Evolutionary conservation across 2,329 filamentous ascomycete genomes (phyloP).

Genomic region (Xylaria hypoxylon): DNA sequence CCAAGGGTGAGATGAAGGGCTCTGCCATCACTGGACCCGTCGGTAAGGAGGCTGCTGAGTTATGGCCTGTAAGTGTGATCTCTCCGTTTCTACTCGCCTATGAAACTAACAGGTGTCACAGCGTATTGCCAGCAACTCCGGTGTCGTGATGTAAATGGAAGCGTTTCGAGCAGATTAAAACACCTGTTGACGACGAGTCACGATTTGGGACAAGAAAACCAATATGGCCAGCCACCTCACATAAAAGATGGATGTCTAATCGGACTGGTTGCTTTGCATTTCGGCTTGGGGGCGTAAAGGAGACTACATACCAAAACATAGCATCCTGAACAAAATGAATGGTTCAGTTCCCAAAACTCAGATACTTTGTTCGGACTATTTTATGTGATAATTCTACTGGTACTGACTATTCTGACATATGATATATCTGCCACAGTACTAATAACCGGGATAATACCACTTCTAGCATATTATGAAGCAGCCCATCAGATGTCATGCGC

Average conservation of each 20-base stretch:
- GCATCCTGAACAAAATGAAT: slow-evolving; percentile 59
- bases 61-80: slow-evolving; percentile 86
- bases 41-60: slow-evolving; percentile 99
- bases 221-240: slow-evolving; percentile 44
- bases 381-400: background rate
- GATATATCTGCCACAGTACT: background rate
- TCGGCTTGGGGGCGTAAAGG: slow-evolving; percentile 66
- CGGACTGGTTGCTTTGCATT: slow-evolving; percentile 64
- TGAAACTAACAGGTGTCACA: slow-evolving; percentile 55
- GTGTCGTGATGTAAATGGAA: slow-evolving; percentile 96
- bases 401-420: background rate
- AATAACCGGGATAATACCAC: too few species aligned
- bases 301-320: slow-evolving; percentile 62
- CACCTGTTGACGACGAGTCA: slow-evolving; percentile 47
- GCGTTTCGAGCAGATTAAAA: slow-evolving; percentile 45
- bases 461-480: background rate
- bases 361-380: background rate
- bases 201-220: slow-evolving; percentile 45
- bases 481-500: background rate
- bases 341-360: slow-evolving; percentile 46
- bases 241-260: slow-evolving; percentile 47
- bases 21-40: slow-evolving; percentile 95
- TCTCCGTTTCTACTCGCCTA: background rate
- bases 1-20: slow-evolving; percentile 10
- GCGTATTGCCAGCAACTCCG: slow-evolving; percentile 99